Percentiles rank a stretch among this genome's conserved stretches.
These are phyloP conservation scores for Drechslerella dactyloides DNA, from an alignment of 2,329 filamentous ascomycete genomes.

Conservation along the genomic window DNA sequence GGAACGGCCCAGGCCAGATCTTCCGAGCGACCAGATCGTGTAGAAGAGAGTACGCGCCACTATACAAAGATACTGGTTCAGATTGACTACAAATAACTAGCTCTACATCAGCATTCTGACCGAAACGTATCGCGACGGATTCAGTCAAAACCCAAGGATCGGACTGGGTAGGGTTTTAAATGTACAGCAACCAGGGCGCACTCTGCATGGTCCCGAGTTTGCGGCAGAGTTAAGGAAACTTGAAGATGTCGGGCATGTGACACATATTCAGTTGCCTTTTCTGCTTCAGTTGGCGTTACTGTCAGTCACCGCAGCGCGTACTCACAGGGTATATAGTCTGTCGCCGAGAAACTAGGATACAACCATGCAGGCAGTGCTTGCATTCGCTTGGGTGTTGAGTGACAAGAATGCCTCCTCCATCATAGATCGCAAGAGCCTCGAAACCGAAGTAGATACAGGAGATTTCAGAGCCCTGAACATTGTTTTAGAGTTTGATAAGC, in stretches of 20 bases:
- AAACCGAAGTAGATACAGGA: constrained; percentile 67
- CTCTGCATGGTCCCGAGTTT: constrained; percentile 51
- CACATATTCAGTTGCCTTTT: not conserved
- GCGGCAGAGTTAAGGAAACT: constrained; percentile 53
- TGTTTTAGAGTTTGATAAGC: constrained; percentile 65
- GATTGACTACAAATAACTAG: constrained; percentile 70
- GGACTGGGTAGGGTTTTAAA: constrained; percentile 66
- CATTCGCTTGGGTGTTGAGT: constrained; percentile 69
- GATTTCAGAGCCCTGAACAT: constrained; percentile 64
- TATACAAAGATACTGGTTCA: constrained; percentile 67
- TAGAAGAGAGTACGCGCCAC: constrained; percentile 69
- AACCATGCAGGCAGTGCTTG: constrained; percentile 65
- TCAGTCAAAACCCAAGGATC: constrained; percentile 67
- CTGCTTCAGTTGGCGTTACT: not conserved
- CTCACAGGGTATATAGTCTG: constrained; percentile 59
- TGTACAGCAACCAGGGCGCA: constrained; percentile 60
- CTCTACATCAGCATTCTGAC: constrained; percentile 68
- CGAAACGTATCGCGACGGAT: constrained; percentile 71
- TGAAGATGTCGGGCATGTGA: constrained; percentile 47
- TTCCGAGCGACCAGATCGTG: constrained; percentile 67
- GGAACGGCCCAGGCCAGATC: constrained; percentile 73
- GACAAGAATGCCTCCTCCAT: constrained; percentile 69
- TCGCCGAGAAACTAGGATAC: constrained; percentile 70
- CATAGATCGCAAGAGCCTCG: constrained; percentile 68
- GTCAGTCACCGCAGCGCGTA: not conserved